These are phyloP conservation scores for Wickerhamiella sergipiensis DNA, from an alignment of 805 yeast species.

Conservation along the genomic window DNA sequence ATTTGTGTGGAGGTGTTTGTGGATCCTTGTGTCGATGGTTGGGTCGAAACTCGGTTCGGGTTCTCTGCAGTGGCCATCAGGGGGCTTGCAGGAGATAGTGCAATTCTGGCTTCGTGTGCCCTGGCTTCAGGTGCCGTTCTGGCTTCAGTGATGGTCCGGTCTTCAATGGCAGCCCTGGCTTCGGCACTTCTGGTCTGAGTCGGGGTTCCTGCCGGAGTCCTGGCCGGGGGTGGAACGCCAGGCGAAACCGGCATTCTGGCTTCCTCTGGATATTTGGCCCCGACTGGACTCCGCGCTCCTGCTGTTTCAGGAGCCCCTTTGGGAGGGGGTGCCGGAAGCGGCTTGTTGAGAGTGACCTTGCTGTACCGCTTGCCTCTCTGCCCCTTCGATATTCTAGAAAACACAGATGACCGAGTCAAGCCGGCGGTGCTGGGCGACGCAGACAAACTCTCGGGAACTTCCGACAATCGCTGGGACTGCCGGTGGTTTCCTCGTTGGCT, in stretches of 20 bases:
- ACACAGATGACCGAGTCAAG: neutral
- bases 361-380: neutral
- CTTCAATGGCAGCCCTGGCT: no score
- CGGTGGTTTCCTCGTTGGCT: neutral
- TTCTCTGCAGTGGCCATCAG: neutral
- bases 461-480: neutral
- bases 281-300: neutral
- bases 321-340: constrained; percentile 14
- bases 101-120: no score
- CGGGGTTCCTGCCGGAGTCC: no score
- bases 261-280: neutral
- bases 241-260: neutral
- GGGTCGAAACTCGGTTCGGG: neutral
- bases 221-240: no score
- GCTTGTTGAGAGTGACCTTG: constrained; percentile 9
- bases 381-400: neutral
- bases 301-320: neutral
- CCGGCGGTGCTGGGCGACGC: neutral
- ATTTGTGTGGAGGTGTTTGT: neutral
- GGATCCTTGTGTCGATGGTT: neutral
- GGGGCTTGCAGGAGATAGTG: neutral
- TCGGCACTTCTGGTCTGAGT: no score
- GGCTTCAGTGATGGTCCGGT: no score
- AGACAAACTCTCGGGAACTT: neutral
- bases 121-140: neutral